A percentile compares a stretch with the other conserved stretches of the same genome.
Evolutionary conservation across 768 basidiomycete species (phyloP).

Genomic region (Hypsizygus marmoreus): DNA sequence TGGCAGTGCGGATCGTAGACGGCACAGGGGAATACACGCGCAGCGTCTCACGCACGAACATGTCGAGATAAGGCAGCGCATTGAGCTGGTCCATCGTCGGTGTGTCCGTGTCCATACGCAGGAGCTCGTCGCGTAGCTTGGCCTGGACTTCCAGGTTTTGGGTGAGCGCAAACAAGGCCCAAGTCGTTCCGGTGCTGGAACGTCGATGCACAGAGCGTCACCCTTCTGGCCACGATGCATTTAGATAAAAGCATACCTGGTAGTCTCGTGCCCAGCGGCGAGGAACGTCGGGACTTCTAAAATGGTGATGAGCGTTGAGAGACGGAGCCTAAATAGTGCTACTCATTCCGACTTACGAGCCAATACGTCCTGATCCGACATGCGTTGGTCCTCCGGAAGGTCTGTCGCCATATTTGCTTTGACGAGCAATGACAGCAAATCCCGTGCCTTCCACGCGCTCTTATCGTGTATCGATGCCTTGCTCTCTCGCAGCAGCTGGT

Average conservation of each 20-base stretch:
- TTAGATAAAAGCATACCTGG: conserved; percentile 35
- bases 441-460: conserved; percentile 34
- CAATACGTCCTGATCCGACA: conserved; percentile 21
- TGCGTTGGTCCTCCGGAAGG: conserved; percentile 18
- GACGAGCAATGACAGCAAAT: conserved; percentile 47
- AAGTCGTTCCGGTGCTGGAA: conserved; percentile 46
- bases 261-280: conserved; percentile 51
- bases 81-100: conserved; percentile 73
- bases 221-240: neutral
- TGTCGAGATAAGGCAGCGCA: conserved; percentile 70
- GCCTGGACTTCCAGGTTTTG: conserved; percentile 49
- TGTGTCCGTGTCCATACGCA: conserved; percentile 49
- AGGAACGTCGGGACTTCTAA: conserved; percentile 54
- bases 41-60: conserved; percentile 60
- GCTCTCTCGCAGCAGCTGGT: conserved; percentile 41
- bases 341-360: conserved; percentile 16
- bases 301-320: no score
- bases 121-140: conserved; percentile 60
- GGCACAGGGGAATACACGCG: conserved; percentile 57
- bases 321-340: no score
- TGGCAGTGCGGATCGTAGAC: conserved; percentile 42
- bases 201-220: no score
- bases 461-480: conserved; percentile 31
- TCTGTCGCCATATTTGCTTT: conserved; percentile 57
- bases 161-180: conserved; percentile 61